Evolutionary conservation across 306 rosid species (phyloP), one percentile per base, ranked within the genome.

Genomic region (Cyamopsis tetragonoloba): DNA sequence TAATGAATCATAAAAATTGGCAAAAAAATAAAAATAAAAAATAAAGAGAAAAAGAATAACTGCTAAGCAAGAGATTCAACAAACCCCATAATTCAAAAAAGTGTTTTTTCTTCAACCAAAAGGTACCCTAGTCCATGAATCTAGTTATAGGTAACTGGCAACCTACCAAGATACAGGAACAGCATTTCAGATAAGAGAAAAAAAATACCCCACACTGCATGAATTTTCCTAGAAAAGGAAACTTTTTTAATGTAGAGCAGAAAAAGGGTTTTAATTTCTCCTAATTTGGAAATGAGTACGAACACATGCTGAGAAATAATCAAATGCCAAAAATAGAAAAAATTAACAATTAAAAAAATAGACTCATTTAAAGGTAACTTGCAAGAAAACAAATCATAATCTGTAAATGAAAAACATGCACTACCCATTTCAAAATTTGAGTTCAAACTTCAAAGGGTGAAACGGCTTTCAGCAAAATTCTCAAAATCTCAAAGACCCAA

Each of bases 91-190:
- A 43, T 26, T 53, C 38, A 31, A 34, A 11, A n/a, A 42, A 15
- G 22, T 32, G 6, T 28, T 30, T 42, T n/a, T 71, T 65, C 35
- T 46, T 62, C 49, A 35, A 32, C 66, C 3, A 20, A n/a, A 53
- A 20, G 42, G 13, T 9, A 66, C 23, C 61, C 64, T 39, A 67
- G 39, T 58, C 38, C 26, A 58, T 75, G 74, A 74, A 66, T 30
- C 46, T 28, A 67, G 38, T 35, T 27, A 22, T 15, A 27, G 14
- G 22, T 2, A 53, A 10, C 22, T 20, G 7, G 7, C 4, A 34
- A 11, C 61, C 24, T 32, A 32, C 3, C 19, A 53, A 54, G 22
- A 30, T 26, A 32, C 0, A 35, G 14, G 15, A 0, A 26, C 9
- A 44, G 22, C 53, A 19, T 73, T 31, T 37, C 6, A 19, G 7